Percentiles rank a stretch among this genome's conserved stretches.
Evolutionary conservation across 345 rosid species (phyloP).

Genomic region (Salix caprea): DNA sequence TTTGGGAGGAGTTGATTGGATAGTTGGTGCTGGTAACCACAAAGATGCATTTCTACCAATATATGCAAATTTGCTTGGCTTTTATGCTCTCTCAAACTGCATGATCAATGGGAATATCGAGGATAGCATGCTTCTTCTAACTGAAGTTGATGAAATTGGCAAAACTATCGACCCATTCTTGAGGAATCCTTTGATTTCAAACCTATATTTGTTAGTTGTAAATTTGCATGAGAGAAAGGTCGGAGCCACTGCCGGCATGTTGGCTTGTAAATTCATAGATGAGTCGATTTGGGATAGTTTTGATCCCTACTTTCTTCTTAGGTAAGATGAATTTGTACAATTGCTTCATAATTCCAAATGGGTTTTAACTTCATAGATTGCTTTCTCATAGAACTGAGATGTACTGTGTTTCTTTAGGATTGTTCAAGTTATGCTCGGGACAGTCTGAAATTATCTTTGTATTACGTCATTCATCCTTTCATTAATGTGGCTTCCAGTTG

Average conservation of each 20-base stretch:
- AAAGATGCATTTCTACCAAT: slow-evolving; percentile 83
- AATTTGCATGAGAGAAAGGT: slow-evolving; percentile 41
- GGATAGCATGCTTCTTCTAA: slow-evolving; percentile 26
- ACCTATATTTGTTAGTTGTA: slow-evolving; percentile 51
- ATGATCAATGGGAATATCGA: slow-evolving; percentile 31
- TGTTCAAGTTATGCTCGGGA: not conserved
- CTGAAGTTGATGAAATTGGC: slow-evolving; percentile 55
- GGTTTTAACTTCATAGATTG: not conserved
- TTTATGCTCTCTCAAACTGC: slow-evolving; percentile 67
- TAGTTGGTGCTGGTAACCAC: slow-evolving; percentile 82
- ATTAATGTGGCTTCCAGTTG: not conserved
- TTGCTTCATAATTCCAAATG: slow-evolving; percentile 3
- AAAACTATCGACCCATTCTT: slow-evolving; percentile 51
- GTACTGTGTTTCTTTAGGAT: not conserved
- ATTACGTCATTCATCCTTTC: not conserved
- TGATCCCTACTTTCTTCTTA: slow-evolving; percentile 79
- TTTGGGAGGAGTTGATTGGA: slow-evolving; percentile 53
- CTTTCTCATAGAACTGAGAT: not conserved
- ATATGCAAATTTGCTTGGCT: slow-evolving; percentile 75
- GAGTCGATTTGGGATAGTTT: slow-evolving; percentile 55
- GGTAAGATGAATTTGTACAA: slow-evolving; percentile 21
- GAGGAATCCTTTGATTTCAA: slow-evolving; percentile 60
- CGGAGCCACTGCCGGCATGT: slow-evolving; percentile 16
- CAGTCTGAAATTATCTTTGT: not conserved
- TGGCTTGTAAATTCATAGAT: slow-evolving; percentile 10